phyloP scores from a whole-genome alignment of 179 eudicot genomes.

The Silene coronaria region DNA sequence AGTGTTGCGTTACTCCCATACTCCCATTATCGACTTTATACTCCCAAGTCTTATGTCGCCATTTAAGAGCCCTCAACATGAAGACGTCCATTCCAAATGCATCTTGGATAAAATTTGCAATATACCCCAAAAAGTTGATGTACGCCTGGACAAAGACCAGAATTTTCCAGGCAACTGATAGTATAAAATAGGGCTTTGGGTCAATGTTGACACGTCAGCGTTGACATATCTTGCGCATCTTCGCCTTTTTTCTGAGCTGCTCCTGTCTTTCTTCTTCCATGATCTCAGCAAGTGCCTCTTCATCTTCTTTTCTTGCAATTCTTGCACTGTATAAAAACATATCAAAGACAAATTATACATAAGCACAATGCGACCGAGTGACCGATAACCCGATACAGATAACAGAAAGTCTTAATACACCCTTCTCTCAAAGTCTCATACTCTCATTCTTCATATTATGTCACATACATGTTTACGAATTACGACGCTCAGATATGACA shows the following conservation, averaged over 20 bases:
- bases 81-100: too few species aligned
- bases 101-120: too few species aligned
- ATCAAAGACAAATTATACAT: background rate
- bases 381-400: background rate
- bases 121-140: too few species aligned
- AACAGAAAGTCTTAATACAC: too few species aligned
- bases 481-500: too few species aligned
- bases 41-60: too few species aligned
- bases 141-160: background rate
- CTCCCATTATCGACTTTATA: too few species aligned
- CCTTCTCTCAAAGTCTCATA: too few species aligned
- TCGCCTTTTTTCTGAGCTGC: slow-evolving; percentile 34
- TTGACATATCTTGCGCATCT: slow-evolving; percentile 51
- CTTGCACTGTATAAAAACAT: slow-evolving; percentile 40
- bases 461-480: too few species aligned
- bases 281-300: slow-evolving; percentile 46
- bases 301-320: slow-evolving; percentile 62
- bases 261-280: slow-evolving; percentile 69
- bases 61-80: too few species aligned
- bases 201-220: slow-evolving; percentile 9
- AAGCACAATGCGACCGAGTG: background rate
- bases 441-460: too few species aligned
- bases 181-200: background rate
- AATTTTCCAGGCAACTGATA: background rate
- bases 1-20: too few species aligned